Evolutionary conservation across 192 early-diverging fungal genomes (phyloP).

Genomic region (Neocallimastix lanati): DNA sequence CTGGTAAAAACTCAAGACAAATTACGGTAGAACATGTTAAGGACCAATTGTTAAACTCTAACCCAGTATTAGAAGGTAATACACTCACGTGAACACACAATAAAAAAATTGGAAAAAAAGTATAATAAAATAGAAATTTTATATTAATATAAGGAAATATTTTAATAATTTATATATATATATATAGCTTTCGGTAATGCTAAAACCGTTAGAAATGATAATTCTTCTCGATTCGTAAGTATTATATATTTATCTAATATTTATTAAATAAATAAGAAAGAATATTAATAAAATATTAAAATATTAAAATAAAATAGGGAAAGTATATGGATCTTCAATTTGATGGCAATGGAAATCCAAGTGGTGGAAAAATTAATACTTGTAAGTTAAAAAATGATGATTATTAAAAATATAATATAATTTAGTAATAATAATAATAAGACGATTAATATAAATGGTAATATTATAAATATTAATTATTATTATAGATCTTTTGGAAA

Average conservation of each 20-base stretch:
- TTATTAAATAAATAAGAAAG: no score
- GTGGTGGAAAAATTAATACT: slow-evolving; percentile 1
- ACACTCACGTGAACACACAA: no score
- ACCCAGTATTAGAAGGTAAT: background rate
- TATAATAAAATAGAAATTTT: no score
- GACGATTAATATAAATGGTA: no score
- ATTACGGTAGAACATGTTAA: background rate
- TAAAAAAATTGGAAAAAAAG: no score
- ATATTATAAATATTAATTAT: slow-evolving; percentile 11
- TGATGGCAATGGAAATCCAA: slow-evolving; percentile 10
- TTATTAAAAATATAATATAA: no score
- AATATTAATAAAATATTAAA: no score
- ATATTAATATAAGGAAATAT: no score
- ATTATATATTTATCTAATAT: no score
- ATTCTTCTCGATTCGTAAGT: slow-evolving; percentile 29
- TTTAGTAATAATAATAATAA: no score
- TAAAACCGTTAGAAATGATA: slow-evolving; percentile 33
- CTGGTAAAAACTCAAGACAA: background rate
- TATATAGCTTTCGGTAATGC: slow-evolving; percentile 15
- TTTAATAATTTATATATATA: no score
- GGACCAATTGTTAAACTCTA: background rate
- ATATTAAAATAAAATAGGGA: no score
- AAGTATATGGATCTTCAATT: slow-evolving; percentile 36
- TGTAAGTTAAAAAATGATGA: slow-evolving; percentile 9
- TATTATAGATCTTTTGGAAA: slow-evolving; percentile 32